These are phyloP conservation scores for Lotus japonicus DNA, from an alignment of 306 rosid genomes.

Conservation along the genomic window DNA sequence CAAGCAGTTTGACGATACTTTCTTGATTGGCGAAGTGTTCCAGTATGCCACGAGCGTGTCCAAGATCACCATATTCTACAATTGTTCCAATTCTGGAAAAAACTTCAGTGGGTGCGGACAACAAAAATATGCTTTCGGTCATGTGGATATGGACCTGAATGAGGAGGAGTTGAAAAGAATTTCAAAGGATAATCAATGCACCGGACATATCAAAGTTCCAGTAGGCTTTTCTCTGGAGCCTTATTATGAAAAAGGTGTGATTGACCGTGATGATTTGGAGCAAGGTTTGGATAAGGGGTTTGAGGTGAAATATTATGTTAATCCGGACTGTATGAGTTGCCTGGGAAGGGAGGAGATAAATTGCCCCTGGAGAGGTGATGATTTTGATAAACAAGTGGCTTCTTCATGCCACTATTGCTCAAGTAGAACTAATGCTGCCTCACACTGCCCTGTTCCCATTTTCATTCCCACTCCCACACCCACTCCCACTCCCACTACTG, in stretches of 20 bases:
- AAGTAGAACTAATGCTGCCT: background rate
- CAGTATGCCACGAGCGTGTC: background rate
- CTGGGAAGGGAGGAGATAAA: background rate
- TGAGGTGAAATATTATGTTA: background rate
- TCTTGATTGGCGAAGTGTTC: background rate
- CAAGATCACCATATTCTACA: slow-evolving; percentile 23
- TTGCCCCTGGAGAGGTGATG: background rate
- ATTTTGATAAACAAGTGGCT: background rate
- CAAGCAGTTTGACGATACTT: background rate
- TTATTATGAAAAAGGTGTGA: too few relatives aligned
- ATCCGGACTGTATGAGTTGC: background rate
- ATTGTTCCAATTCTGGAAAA: background rate
- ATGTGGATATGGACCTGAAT: background rate
- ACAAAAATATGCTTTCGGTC: too few relatives aligned
- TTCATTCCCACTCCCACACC: too few relatives aligned
- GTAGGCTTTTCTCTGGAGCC: background rate
- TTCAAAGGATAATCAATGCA: rapidly evolving
- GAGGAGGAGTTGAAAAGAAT: background rate
- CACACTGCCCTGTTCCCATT: too few relatives aligned
- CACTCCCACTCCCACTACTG: too few relatives aligned
- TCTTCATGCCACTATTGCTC: background rate
- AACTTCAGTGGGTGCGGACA: background rate
- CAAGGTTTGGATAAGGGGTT: background rate
- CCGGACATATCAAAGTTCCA: background rate
- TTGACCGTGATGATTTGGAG: background rate